Conservation (phyloP, 148 eudicot species). For the Chenopodium berlandieri region DNA sequence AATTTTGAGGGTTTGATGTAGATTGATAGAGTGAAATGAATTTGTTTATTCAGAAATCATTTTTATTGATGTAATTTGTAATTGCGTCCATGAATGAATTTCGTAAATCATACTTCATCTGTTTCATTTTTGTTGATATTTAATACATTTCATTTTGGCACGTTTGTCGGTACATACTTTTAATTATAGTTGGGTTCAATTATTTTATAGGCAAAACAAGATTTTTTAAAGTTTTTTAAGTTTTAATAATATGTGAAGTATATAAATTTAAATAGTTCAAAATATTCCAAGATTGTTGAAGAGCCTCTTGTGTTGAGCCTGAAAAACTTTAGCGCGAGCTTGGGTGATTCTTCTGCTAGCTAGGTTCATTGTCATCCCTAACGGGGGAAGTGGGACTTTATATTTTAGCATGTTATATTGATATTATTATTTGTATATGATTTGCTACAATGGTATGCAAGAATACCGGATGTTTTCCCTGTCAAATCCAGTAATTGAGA, state of each 20-base stretch:
- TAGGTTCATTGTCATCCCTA: not conserved
- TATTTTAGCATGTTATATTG: not conserved
- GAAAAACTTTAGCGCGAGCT: too few relatives aligned
- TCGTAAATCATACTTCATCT: too few relatives aligned
- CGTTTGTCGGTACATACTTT: too few relatives aligned
- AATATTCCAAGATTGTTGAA: too few relatives aligned
- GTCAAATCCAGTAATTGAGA: not conserved
- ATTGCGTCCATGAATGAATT: not conserved
- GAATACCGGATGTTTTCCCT: not conserved
- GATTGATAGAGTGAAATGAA: not conserved
- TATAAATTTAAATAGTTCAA: not conserved
- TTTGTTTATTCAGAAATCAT: not conserved
- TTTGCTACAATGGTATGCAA: not conserved
- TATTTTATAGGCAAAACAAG: too few relatives aligned
- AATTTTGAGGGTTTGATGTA: not conserved
- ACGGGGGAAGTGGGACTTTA: not conserved
- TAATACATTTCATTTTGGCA: too few relatives aligned
- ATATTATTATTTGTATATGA: not conserved
- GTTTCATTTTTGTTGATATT: too few relatives aligned
- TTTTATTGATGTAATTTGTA: not conserved
- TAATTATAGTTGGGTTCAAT: too few relatives aligned
- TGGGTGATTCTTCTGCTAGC: not conserved
- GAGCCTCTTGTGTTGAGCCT: too few relatives aligned
- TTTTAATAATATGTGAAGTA: too few relatives aligned
- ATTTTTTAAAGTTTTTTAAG: too few relatives aligned